phyloP scores from a whole-genome alignment of 169 alveolate species.

The Eimeria praecox region DNA sequence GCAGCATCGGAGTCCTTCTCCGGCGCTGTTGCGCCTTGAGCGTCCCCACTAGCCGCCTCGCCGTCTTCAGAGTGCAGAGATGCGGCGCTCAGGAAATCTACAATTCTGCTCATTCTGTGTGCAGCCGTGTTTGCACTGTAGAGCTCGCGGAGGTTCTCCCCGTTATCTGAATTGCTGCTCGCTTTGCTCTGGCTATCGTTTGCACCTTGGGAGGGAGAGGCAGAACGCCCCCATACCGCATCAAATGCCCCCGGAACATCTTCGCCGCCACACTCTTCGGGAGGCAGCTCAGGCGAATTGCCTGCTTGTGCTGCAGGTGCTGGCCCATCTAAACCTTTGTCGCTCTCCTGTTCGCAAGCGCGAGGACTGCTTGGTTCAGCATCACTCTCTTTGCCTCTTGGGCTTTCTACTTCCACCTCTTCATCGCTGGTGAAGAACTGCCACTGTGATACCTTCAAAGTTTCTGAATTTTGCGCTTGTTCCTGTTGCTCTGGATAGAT shows the following conservation, averaged over 20 bases:
- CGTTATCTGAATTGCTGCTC: background rate
- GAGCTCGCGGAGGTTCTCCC: background rate
- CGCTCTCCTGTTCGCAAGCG: background rate
- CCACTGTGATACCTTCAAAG: background rate
- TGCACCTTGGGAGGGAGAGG: background rate
- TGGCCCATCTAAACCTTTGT: background rate
- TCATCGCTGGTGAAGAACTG: slow-evolving; percentile 9
- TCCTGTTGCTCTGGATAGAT: background rate
- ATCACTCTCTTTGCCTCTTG: background rate
- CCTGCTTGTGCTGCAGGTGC: slow-evolving; percentile 2
- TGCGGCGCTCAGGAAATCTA: slow-evolving; percentile 30
- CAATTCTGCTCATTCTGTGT: background rate
- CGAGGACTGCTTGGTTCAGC: background rate
- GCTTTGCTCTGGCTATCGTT: background rate
- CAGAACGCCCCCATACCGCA: slow-evolving; percentile 65
- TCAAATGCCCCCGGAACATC: slow-evolving; percentile 58
- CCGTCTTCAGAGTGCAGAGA: slow-evolving; percentile 11
- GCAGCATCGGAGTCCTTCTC: background rate
- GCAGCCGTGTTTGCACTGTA: background rate
- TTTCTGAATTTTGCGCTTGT: background rate
- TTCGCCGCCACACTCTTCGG: background rate
- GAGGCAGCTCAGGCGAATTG: background rate
- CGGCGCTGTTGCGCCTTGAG: background rate
- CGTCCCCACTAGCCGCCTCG: background rate
- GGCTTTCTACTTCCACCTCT: background rate